Evolutionary conservation across 192 early-diverging fungal species (phyloP).

Genomic region (Funneliformis geosporum): DNA sequence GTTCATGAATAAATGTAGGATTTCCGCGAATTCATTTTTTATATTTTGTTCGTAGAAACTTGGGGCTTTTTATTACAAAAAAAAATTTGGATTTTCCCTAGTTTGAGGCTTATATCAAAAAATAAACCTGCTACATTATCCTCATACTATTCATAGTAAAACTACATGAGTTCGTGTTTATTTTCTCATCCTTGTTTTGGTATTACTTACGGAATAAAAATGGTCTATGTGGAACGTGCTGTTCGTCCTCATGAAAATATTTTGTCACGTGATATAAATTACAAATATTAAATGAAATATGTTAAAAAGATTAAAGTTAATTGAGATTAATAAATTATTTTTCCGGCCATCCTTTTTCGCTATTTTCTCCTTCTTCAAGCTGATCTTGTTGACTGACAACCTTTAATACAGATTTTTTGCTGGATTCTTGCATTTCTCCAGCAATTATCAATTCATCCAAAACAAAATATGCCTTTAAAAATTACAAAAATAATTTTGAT

Average conservation of each 20-base stretch:
- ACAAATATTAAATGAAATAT: too few species aligned
- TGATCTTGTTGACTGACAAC: conserved; percentile 76
- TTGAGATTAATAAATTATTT: conserved; percentile 4
- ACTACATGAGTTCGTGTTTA: too few species aligned
- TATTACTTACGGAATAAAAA: too few species aligned
- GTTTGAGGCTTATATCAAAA: too few species aligned
- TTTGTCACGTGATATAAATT: too few species aligned
- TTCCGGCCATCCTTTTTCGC: conserved; percentile 55
- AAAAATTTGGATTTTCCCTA: too few species aligned
- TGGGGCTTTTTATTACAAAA: too few species aligned
- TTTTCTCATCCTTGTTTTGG: too few species aligned
- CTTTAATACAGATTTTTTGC: conserved; percentile 77
- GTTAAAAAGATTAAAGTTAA: background rate
- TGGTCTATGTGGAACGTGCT: too few species aligned
- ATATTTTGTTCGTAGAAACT: background rate
- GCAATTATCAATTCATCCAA: conserved; percentile 87
- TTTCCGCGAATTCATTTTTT: background rate
- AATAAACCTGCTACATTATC: too few species aligned
- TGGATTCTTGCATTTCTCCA: conserved; percentile 93
- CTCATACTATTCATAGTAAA: too few species aligned
- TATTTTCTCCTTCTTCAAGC: conserved; percentile 73
- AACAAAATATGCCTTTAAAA: conserved; percentile 73
- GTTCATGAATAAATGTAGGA: background rate
- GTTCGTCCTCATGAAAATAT: too few species aligned
- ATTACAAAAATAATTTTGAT: background rate